Conservation (phyloP, 83 land plant genomes). For the Isoetes engelmannii region DNA sequence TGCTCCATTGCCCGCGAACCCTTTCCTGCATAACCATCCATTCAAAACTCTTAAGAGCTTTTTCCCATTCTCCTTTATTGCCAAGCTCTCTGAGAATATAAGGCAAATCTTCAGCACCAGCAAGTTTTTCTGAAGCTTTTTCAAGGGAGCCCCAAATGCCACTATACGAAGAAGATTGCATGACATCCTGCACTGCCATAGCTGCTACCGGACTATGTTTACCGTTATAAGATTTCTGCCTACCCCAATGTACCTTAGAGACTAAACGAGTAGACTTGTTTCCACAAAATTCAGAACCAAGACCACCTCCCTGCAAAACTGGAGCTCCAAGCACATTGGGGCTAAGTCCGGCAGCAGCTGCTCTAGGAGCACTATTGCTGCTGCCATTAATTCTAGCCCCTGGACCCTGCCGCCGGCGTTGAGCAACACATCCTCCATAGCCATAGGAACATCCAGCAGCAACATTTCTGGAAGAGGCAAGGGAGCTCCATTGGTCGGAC, state of each 20-base stretch:
- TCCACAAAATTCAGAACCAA: constrained; percentile 55
- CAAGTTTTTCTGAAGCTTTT: constrained; percentile 20
- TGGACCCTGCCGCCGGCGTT: not conserved
- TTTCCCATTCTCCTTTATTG: constrained; percentile 52
- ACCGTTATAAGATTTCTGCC: constrained; percentile 28
- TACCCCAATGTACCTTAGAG: constrained; percentile 54
- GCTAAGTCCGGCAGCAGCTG: constrained; percentile 11
- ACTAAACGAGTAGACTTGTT: constrained; percentile 59
- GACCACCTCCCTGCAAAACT: constrained; percentile 15
- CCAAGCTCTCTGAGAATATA: constrained; percentile 80
- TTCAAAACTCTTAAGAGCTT: constrained; percentile 58
- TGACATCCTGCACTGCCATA: constrained; percentile 32
- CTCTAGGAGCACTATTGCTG: constrained; percentile 9
- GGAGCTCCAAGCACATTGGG: not conserved
- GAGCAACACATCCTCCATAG: constrained; percentile 17
- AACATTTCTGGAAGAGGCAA: not conserved
- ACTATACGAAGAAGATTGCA: constrained; percentile 12
- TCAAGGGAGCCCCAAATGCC: constrained; percentile 10
- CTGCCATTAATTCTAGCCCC: no score
- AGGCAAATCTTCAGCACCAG: constrained; percentile 51
- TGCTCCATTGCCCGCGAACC: constrained; percentile 45
- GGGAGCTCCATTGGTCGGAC: not conserved
- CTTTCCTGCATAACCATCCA: constrained; percentile 52
- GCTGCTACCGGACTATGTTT: constrained; percentile 33
- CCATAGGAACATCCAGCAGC: constrained; percentile 12